Percentiles rank a stretch among this genome's conserved stretches.
Conservation (phyloP, 1,284 basidiomycete genomes). For the Ustilago sp. region DNA sequence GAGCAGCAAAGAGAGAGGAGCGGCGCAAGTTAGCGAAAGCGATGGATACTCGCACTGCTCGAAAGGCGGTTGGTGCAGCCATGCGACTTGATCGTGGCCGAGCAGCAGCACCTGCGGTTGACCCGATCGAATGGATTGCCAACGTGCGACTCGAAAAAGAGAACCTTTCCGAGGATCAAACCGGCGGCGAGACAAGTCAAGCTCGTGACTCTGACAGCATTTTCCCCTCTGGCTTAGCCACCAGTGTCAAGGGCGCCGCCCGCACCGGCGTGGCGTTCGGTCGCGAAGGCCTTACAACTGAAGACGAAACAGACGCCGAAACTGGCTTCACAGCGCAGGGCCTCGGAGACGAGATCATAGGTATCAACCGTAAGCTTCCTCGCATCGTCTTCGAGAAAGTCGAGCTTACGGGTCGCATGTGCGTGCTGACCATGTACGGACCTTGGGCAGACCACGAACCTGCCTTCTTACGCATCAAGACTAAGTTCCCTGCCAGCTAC, state of each 20-base stretch:
- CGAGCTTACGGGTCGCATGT: constrained; percentile 58
- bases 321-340: constrained; percentile 38
- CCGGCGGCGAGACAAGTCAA: constrained; percentile 23
- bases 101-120: constrained; percentile 36
- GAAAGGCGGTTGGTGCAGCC: constrained; percentile 35
- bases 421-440: constrained; percentile 62
- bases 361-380: constrained; percentile 55
- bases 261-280: constrained; percentile 19
- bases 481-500: constrained; percentile 60
- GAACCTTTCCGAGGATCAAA: constrained; percentile 24
- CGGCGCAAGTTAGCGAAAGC: constrained; percentile 21
- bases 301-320: constrained; percentile 40
- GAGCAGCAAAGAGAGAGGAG: constrained; percentile 21
- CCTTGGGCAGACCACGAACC: constrained; percentile 63
- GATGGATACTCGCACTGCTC: constrained; percentile 8
- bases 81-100: constrained; percentile 49
- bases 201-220: constrained; percentile 19
- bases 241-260: constrained; percentile 11
- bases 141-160: constrained; percentile 55
- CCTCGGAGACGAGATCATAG: constrained; percentile 57
- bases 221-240: constrained; percentile 9
- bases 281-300: constrained; percentile 25
- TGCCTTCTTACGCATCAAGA: constrained; percentile 61
- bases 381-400: constrained; percentile 59
- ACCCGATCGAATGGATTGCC: constrained; percentile 59